Evolutionary conservation across 495 filamentous ascomycete genomes (phyloP).

Genomic region (Aspergillus hancockii): DNA sequence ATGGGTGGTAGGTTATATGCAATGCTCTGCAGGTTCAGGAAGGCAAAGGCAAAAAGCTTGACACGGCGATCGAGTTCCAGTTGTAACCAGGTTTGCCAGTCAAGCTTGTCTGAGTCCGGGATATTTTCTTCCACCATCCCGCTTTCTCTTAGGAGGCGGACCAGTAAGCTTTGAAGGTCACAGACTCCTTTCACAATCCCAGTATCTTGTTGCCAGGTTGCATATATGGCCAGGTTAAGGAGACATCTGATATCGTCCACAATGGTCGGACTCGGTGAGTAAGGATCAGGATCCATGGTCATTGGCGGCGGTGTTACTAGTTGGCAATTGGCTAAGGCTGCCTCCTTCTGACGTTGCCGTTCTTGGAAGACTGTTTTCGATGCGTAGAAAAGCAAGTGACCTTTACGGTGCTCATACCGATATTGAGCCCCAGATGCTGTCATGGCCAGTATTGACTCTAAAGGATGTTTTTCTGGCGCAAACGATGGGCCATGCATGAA

Average conservation of each 20-base stretch:
- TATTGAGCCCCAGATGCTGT: constrained; percentile 28
- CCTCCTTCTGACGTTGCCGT: not conserved
- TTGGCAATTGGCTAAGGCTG: not conserved
- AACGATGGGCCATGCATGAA: constrained; percentile 34
- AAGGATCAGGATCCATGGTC: not conserved
- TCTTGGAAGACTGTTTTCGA: constrained; percentile 16
- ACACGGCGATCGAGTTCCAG: constrained; percentile 34
- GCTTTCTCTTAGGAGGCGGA: constrained; percentile 16
- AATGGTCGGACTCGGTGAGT: not conserved
- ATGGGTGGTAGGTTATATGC: constrained; percentile 39
- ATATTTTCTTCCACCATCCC: constrained; percentile 12
- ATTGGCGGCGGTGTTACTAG: not conserved
- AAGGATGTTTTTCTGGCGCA: constrained; percentile 15
- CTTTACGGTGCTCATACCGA: constrained; percentile 22
- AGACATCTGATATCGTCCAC: constrained; percentile 13
- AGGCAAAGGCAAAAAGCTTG: constrained; percentile 37
- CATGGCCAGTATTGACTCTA: constrained; percentile 28
- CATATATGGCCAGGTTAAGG: constrained; percentile 20
- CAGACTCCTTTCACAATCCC: constrained; percentile 18
- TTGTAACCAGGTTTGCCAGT: constrained; percentile 26
- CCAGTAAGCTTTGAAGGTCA: constrained; percentile 20
- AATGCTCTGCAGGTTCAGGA: constrained; percentile 42
- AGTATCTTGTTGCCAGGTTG: constrained; percentile 21
- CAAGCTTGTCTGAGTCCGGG: not conserved
- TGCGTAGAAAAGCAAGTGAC: constrained; percentile 13